phyloP scores from a whole-genome alignment of 768 basidiomycete genomes.

The Coprinellus aureogranulatus region DNA sequence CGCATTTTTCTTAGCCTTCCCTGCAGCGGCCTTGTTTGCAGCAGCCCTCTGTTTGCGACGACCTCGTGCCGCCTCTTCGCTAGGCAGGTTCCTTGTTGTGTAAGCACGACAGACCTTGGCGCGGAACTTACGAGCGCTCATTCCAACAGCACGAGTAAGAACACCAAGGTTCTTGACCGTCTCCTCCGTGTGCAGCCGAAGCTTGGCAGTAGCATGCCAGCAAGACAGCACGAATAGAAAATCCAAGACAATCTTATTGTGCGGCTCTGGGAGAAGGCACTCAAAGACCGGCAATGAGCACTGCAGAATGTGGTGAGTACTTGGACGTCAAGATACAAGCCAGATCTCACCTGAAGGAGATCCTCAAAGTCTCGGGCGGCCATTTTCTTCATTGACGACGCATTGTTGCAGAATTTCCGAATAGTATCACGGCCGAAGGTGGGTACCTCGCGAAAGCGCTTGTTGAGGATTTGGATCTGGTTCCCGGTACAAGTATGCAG shows the following conservation, averaged over 20 bases:
- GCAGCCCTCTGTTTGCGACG: no score
- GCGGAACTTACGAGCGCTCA: no score
- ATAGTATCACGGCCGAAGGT: constrained; percentile 34
- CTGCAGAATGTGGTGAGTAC: constrained; percentile 12
- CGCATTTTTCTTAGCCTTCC: no score
- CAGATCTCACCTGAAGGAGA: constrained; percentile 34
- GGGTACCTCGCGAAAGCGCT: constrained; percentile 23
- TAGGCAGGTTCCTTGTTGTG: no score
- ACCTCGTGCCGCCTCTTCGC: no score
- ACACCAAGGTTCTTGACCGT: no score
- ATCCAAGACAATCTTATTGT: constrained; percentile 20
- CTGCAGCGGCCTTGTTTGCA: no score
- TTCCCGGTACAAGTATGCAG: constrained; percentile 25
- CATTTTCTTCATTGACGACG: constrained; percentile 32
- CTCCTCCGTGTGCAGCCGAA: constrained; percentile 29
- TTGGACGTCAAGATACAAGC: not conserved
- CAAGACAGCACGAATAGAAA: constrained; percentile 26
- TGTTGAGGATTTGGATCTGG: constrained; percentile 18
- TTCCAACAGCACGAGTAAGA: no score
- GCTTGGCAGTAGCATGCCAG: constrained; percentile 36
- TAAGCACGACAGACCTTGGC: no score
- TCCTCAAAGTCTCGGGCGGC: constrained; percentile 43
- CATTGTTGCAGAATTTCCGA: constrained; percentile 30
- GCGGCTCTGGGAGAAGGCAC: constrained; percentile 19
- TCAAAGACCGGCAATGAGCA: constrained; percentile 37